Evolutionary conservation across 139 green algal genomes (phyloP).

Genomic region (Ulvella scutata): DNA sequence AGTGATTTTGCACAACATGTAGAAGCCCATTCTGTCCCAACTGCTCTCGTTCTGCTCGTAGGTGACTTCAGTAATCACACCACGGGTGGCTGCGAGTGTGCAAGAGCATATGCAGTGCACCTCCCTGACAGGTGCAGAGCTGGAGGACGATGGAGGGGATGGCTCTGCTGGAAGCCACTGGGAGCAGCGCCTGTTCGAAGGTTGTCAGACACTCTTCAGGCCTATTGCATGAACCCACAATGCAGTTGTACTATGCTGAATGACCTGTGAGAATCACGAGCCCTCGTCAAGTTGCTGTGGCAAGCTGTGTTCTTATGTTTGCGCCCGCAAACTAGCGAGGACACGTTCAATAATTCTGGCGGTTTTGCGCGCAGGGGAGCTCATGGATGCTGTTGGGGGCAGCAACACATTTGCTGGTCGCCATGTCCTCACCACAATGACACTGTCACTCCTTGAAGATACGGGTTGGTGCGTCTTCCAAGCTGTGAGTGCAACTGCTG

Average conservation of each 20-base stretch:
- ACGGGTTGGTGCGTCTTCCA: too few relatives aligned
- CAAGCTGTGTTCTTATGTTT: too few relatives aligned
- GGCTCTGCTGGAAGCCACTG: neutral
- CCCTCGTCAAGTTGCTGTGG: too few relatives aligned
- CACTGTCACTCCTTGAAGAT: neutral
- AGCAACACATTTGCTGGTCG: neutral
- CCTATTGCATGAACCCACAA: too few relatives aligned
- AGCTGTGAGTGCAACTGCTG: too few relatives aligned
- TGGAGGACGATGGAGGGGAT: neutral
- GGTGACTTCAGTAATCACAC: neutral
- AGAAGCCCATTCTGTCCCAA: neutral
- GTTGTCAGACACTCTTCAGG: neutral
- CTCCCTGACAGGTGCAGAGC: neutral
- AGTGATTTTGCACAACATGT: neutral
- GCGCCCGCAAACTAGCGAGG: too few relatives aligned
- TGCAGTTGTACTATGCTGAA: too few relatives aligned
- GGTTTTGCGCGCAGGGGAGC: neutral
- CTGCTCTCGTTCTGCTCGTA: neutral
- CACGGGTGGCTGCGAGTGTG: neutral
- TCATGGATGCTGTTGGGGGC: neutral
- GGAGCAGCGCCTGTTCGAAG: neutral
- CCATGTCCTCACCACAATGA: neutral
- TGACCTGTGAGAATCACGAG: too few relatives aligned
- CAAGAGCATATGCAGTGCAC: neutral
- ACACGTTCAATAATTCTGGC: too few relatives aligned